A percentile compares a stretch with the other conserved stretches of the same genome.
phyloP scores from a whole-genome alignment of 108 stramenopile genomes.

The Parmales sp. region DNA sequence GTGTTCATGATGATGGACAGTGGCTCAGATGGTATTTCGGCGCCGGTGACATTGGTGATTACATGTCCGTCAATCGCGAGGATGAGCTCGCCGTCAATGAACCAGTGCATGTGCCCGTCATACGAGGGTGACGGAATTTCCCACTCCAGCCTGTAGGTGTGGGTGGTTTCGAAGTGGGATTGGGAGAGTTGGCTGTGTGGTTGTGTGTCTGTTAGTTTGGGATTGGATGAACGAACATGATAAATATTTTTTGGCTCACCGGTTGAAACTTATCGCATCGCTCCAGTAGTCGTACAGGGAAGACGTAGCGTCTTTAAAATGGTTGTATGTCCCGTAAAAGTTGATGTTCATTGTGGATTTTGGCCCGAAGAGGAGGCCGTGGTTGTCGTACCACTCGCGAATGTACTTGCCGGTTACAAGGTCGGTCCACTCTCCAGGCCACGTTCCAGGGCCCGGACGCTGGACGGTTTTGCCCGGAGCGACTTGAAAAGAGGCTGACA shows the following conservation, averaged over 20 bases:
- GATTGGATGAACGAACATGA: no score
- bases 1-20: constrained; percentile 87
- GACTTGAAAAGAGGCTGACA: constrained; percentile 67
- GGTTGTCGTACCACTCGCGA: constrained; percentile 75
- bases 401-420: no score
- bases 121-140: constrained; percentile 44
- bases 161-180: constrained; percentile 65
- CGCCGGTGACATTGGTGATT: constrained; percentile 40
- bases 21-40: constrained; percentile 84
- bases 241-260: no score
- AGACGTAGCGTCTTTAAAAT: constrained; percentile 56
- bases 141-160: constrained; percentile 90
- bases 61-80: constrained; percentile 63
- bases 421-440: constrained; percentile 77
- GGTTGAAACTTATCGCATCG: constrained; percentile 86
- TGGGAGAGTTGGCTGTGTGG: constrained; percentile 56
- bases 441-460: constrained; percentile 62
- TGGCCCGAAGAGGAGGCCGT: constrained; percentile 57
- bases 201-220: no score
- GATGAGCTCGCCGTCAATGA: constrained; percentile 70
- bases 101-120: constrained; percentile 68
- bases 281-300: constrained; percentile 71
- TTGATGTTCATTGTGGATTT: constrained; percentile 73
- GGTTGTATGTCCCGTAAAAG: constrained; percentile 87
- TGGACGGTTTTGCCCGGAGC: constrained; percentile 63